A percentile compares a stretch with the other conserved stretches of the same genome.
phyloP scores from a whole-genome alignment of 2,329 filamentous ascomycete genomes.

The Fusarium subglutinans region DNA sequence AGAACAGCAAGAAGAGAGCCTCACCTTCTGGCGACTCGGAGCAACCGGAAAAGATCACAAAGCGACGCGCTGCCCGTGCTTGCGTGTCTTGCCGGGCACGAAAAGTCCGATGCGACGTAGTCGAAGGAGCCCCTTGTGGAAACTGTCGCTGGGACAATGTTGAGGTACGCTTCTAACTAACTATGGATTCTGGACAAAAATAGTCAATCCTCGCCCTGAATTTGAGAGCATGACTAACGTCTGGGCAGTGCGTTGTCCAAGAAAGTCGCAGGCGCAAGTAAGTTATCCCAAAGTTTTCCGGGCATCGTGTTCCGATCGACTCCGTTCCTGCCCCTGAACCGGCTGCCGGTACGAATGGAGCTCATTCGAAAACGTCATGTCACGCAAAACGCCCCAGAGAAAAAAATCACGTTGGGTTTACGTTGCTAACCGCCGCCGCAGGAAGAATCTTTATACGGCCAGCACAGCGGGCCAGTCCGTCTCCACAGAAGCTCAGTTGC shows the following conservation, averaged over 20 bases:
- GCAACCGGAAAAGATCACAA: conserved; percentile 63
- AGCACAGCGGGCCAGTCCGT: conserved; percentile 48
- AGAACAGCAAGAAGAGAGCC: conserved; percentile 48
- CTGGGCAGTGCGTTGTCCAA: conserved; percentile 69
- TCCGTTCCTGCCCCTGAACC: conserved; percentile 2
- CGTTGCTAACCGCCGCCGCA: conserved; percentile 44
- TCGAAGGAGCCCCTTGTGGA: conserved; percentile 86
- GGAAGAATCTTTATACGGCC: conserved; percentile 56
- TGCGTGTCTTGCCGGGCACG: conserved; percentile 88
- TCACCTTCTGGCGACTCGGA: conserved; percentile 45
- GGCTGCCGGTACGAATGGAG: conserved; percentile 13
- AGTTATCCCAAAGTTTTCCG: conserved; percentile 52
- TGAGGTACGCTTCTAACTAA: conserved; percentile 53
- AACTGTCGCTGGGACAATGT: conserved; percentile 87
- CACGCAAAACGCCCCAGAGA: conserved; percentile 7
- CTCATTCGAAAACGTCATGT: conserved; percentile 27
- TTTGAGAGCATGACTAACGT: conserved; percentile 28
- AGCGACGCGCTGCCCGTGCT: conserved; percentile 88
- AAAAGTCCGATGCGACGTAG: conserved; percentile 94
- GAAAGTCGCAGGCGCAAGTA: conserved; percentile 88
- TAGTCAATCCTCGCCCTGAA: conserved; percentile 10
- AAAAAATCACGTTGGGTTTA: conserved; percentile 6
- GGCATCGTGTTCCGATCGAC: conserved; percentile 14
- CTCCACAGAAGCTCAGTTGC: conserved; percentile 57
- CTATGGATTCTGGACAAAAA: conserved; percentile 4